Conservation (phyloP, 2,329 filamentous ascomycete species). For the Coniella vitis region DNA sequence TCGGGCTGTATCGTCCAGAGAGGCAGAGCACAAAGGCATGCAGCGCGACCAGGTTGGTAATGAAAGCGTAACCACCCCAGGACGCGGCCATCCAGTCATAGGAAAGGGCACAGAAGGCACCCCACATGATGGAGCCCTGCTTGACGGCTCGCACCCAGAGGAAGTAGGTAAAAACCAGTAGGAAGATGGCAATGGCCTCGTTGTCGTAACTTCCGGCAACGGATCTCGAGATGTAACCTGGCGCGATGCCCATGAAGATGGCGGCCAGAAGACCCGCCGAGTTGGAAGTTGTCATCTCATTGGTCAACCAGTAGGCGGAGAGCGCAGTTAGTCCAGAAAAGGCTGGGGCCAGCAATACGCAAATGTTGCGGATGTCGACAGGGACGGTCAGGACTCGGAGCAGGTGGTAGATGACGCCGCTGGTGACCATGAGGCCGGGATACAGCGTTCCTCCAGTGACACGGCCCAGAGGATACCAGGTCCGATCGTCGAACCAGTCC, state of each 20-base stretch:
- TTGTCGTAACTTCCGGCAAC: constrained; percentile 99
- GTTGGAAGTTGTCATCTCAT: constrained; percentile 92
- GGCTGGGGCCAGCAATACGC: constrained; percentile 87
- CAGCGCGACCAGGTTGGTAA: constrained; percentile 91
- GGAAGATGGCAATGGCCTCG: constrained; percentile 98
- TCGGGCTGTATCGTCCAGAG: constrained; percentile 93
- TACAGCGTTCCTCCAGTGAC: constrained; percentile 99
- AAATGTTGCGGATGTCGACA: constrained; percentile 98
- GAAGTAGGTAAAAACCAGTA: constrained; percentile 97
- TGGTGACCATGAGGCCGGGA: constrained; percentile 97
- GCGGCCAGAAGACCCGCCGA: constrained; percentile 93
- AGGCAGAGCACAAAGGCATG: constrained; percentile 90
- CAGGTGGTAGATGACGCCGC: constrained; percentile 90
- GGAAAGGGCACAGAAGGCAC: constrained; percentile 85
- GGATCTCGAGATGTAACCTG: constrained; percentile 95
- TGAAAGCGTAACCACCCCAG: constrained; percentile 99
- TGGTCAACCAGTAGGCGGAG: constrained; percentile 89
- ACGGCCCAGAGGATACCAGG: constrained; percentile 97
- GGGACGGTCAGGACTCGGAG: constrained; percentile 84
- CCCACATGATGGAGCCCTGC: constrained; percentile 94
- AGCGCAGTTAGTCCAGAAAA: constrained; percentile 93
- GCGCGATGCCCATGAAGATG: constrained; percentile 93
- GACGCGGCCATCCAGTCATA: constrained; percentile 99
- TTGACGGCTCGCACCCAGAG: constrained; percentile 99
- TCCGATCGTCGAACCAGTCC: constrained; percentile 99